Percentiles rank a stretch among this genome's conserved stretches.
phyloP scores from a whole-genome alignment of 73 alveolate genomes.

The Paramecium biaurelia region DNA sequence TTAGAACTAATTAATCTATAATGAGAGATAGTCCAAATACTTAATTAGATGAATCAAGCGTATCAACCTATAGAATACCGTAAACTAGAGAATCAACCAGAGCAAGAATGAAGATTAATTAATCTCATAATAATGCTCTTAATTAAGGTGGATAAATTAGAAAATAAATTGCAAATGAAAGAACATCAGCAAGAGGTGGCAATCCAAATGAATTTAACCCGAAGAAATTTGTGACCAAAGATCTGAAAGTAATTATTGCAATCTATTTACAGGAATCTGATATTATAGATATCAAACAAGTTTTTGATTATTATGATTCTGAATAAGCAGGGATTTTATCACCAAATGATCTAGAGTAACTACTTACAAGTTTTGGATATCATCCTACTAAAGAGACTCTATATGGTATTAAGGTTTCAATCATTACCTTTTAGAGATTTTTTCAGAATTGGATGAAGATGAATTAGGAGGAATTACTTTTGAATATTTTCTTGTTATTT shows the following conservation, averaged over 20 bases:
- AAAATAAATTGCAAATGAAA: background rate
- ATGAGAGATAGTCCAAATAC: background rate
- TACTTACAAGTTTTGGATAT: background rate
- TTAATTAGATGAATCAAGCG: slow-evolving; percentile 18
- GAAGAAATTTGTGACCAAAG: slow-evolving; percentile 41
- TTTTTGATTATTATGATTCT: slow-evolving; percentile 38
- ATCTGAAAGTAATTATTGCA: background rate
- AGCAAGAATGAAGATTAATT: background rate
- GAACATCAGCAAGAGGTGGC: background rate
- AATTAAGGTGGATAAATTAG: background rate
- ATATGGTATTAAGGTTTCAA: background rate
- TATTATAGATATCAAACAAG: slow-evolving; percentile 18
- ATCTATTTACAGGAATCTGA: background rate
- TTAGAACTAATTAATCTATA: background rate
- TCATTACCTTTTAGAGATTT: background rate
- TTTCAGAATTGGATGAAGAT: slow-evolving; percentile 44
- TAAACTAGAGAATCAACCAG: background rate
- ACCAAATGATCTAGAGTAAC: slow-evolving; percentile 35
- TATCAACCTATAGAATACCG: background rate
- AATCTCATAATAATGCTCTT: slow-evolving; percentile 1
- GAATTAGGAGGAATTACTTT: slow-evolving; percentile 50
- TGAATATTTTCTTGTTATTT: background rate
- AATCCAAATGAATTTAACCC: slow-evolving; percentile 40
- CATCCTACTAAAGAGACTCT: slow-evolving; percentile 46
- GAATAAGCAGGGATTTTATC: slow-evolving; percentile 27